Evolutionary conservation across 2,329 filamentous ascomycete species (phyloP), one percentile per base, ranked within the genome.

Genomic region (Diaporthe destruens): DNA sequence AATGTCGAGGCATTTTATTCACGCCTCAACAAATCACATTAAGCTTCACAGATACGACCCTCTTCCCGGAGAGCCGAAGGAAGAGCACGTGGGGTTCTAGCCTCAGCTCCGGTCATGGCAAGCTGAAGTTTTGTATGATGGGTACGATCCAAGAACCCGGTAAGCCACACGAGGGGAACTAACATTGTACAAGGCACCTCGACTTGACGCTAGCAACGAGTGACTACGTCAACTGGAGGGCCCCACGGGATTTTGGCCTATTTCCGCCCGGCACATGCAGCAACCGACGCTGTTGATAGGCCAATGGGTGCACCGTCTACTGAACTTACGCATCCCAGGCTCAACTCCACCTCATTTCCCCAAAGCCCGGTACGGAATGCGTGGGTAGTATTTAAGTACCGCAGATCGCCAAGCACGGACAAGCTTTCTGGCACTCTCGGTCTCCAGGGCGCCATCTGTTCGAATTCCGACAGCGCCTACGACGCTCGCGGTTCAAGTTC

Each of bases 231-330:
- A 66, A 34, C 7, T 36, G 44, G 20, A 34, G 47, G 20, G 11
- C 23, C 32, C 61, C 32, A 66, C 51, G 61, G 47, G 9, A 32
- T 36, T 39, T 6, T 53, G 5, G 20, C 61, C 32, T 51, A 66
- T 53, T 53, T 34, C 9, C 6, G 61, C 61, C n/a, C 53, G 61
- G 61, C 61, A 66, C 61, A 66, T 66, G 61, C 32, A 66, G n/a
- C 47, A 20, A 39, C 20, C 14, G 47, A 39, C 61, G 61, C 61
- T 39, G n/a, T 34, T 70, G 68, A 70, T 61, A 70, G 55, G 55
- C 29, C 55, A 61, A 61, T 70, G 44, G 23, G 34, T 44, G 44
- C 68, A 49, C 23, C 34, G 29, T 25, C 29, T 12, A 12, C 32
- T 59, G 3, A 54, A 51, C 6, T n/a, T n/a, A 11, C 23, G 34